Evolutionary conservation across 352 stramenopile genomes (phyloP), one percentile per base, ranked within the genome.

Genomic region (Pythium guiyangense): DNA sequence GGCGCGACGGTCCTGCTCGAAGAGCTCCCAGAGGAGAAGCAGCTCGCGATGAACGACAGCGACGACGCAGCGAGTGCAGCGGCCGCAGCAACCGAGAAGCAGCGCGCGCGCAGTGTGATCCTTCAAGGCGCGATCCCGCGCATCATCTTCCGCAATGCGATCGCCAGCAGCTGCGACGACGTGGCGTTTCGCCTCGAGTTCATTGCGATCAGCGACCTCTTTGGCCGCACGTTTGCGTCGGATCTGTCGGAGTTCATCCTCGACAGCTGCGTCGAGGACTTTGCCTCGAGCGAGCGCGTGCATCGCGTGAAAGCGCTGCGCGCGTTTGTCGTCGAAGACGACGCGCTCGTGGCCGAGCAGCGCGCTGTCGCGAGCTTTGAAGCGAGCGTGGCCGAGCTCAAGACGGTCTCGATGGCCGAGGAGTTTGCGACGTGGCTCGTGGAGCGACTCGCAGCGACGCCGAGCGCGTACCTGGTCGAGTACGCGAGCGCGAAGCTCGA

Each of bases 121-220:
- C 66, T 93, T 25, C 69, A 92, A n/a, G 85, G 83, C 37, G 85
- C 81, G 10, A 95, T 95, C 55, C 77, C 84, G 15, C 86, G 86
- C 47, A 89, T 95, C 53, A 76, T 93, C 45, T 95, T 81, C 74
- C 68, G 70, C 31, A 93, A 88, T 51, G 85, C 85, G 6, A 67
- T 93, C 34, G 62, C 63, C 3, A 66, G 76, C 12, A 90, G 92
- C 48, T 51, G 74, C 4, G 50, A 79, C 17, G 73, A 89, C 45
- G 75, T 89, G 26, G 54, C 65, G 9, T 95, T 95, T 60, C 82
- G 81, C 39, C 73, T 95, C 4, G 49, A 77, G 54, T 93, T 95
- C 57, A 64, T 95, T 26, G 66, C 73, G 42, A 92, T 92, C 57
- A 79, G 74, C 37, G 78, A 95, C 53, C 65, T 92, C 31, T 93